A percentile compares a stretch with the other conserved stretches of the same genome.
Evolutionary conservation across 2,329 filamentous ascomycete genomes (phyloP).

Genomic region (Teratosphaeria gauchensis): DNA sequence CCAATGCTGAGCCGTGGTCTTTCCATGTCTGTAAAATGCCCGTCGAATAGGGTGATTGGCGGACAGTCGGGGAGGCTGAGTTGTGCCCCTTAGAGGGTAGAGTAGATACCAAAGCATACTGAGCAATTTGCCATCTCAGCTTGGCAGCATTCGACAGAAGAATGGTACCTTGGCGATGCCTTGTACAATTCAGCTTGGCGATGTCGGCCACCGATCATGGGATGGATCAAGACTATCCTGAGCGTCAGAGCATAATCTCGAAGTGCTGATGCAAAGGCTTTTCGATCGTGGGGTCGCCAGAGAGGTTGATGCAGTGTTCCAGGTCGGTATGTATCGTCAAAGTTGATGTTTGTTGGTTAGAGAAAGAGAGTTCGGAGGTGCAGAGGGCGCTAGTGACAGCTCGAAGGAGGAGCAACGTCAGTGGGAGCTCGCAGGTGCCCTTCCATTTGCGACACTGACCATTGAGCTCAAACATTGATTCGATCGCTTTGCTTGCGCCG

Average conservation of each 20-base stretch:
- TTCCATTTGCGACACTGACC: neutral
- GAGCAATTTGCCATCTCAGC: neutral
- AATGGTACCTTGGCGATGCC: neutral
- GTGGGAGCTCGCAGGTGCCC: neutral
- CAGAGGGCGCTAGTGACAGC: neutral
- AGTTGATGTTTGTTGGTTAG: neutral
- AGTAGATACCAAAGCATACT: conserved; percentile 44
- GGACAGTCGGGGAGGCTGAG: conserved; percentile 58
- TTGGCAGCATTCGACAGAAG: neutral
- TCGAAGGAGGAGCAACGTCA: neutral
- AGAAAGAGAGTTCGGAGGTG: neutral
- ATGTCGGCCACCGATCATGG: neutral
- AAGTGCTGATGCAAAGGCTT: neutral
- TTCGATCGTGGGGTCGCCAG: neutral
- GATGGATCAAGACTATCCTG: neutral
- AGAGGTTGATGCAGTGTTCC: neutral
- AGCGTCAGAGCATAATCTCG: neutral
- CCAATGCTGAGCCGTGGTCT: conserved; percentile 62
- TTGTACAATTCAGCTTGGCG: neutral
- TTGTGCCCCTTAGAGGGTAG: conserved; percentile 68
- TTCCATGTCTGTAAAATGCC: conserved; percentile 59
- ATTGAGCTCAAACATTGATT: neutral
- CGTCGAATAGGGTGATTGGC: conserved; percentile 56
- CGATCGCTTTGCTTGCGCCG: neutral
- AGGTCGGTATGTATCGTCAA: neutral